Evolutionary conservation across 257 asterid genomes (phyloP), one percentile per base, ranked within the genome.

Genomic region (Lycium barbarum): DNA sequence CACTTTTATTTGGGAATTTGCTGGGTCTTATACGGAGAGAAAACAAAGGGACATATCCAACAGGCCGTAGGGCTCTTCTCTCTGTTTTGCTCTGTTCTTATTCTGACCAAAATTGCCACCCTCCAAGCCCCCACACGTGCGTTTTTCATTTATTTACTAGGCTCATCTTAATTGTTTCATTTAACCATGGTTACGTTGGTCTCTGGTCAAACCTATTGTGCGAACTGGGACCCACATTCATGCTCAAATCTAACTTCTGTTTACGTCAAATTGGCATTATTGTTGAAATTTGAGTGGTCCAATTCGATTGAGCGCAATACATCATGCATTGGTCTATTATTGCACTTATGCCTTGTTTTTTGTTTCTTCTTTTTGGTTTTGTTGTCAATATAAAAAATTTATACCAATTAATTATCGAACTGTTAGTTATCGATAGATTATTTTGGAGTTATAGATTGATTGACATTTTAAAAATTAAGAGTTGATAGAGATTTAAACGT

Each of bases 21-120:
- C 86, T 83, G 85, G 91, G 85, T 81, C 74, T 86, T 82, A 89
- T 86, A 86, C 87, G 81, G 88, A 89, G 89, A 84, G 88, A 89
- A 70, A 89, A 91, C 91, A 91, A 90, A 88, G 92, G 85, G 91
- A 89, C 93, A 91, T 87, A 67, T 49, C 43, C 55, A 63, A 55
- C 86, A 70, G 88, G 49, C 57, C 35, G 85, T 66, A 74, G 83
- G 70, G 79, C 15, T 58, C 72, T 83, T 86, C 88, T 85, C 90
- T 91, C 84, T 58, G 83, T 55, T 58, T 80, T 36, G 49, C 83
- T 62, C 78, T 43, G 78, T 67, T 87, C 87, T 59, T 85, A 63
- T 88, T 87, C 95, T 91, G 94, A 88, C 92, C 67, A 40, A 78
- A 82, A 57, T 91, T 89, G 84, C 89, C 51, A 86, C 54, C 58